Percentiles rank a stretch among this genome's conserved stretches.
Conservation (phyloP, 345 rosid genomes). For the Citrus hindsii region DNA sequence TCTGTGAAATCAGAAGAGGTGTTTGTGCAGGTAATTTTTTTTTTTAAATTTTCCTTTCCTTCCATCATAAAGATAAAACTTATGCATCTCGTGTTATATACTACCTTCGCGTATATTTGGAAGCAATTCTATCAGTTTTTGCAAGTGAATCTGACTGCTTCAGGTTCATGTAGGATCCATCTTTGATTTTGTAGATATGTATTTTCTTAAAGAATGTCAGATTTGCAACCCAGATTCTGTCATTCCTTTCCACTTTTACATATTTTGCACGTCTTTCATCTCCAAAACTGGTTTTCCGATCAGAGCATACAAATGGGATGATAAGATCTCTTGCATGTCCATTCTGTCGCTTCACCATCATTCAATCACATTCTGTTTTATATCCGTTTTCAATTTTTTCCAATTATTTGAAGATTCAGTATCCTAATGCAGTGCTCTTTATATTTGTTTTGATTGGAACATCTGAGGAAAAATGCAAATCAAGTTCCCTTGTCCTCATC, state of each 20-base stretch:
- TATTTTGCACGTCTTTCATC: background rate
- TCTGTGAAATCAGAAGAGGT: constrained; percentile 69
- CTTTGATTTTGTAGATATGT: background rate
- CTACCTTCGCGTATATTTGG: background rate
- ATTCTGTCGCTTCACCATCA: background rate
- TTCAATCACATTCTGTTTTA: background rate
- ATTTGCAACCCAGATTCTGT: background rate
- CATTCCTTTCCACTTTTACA: background rate
- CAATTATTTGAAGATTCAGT: background rate
- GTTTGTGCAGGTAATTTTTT: constrained; percentile 60
- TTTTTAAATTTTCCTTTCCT: background rate
- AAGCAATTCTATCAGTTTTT: background rate
- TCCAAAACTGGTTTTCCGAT: background rate
- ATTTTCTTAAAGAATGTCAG: background rate
- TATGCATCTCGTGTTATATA: background rate
- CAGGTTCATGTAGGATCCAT: background rate
- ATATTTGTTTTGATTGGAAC: background rate
- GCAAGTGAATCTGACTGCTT: background rate
- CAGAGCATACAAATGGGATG: background rate
- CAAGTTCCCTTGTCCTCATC: background rate
- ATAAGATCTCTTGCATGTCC: background rate
- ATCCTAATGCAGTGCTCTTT: background rate
- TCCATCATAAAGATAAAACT: background rate
- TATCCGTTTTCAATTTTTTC: background rate
- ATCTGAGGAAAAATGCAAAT: background rate